Percentiles rank a stretch among this genome's conserved stretches.
These are phyloP conservation scores for Casuarina cunninghamiana DNA, from an alignment of 306 rosid species.

Conservation along the genomic window DNA sequence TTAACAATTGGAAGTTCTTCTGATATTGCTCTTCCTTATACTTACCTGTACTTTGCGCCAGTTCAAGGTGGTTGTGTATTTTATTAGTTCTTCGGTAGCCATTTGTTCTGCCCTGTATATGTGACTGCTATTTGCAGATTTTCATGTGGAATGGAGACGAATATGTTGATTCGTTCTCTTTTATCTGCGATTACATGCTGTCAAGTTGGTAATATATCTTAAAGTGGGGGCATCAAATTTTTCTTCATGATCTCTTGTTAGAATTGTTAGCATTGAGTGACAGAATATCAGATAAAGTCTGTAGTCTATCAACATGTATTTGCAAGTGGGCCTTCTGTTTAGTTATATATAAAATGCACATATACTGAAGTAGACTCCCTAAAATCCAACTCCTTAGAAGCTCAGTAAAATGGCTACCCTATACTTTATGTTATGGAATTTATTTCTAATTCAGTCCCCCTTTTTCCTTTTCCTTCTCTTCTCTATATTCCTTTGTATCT, in stretches of 20 bases:
- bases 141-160: neutral
- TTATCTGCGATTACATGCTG: neutral
- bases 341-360: neutral
- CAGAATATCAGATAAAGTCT: neutral
- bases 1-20: neutral
- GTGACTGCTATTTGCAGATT: neutral
- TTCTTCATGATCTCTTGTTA: neutral
- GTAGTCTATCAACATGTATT: neutral
- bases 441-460: neutral
- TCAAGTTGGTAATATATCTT: neutral
- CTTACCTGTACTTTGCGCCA: neutral
- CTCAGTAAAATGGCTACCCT: slow-evolving; percentile 12
- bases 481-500: slow-evolving; percentile 27
- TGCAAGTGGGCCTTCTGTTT: neutral
- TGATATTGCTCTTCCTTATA: neutral
- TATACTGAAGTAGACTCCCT: neutral
- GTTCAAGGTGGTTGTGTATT: neutral
- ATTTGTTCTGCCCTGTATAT: neutral
- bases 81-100: neutral
- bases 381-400: neutral
- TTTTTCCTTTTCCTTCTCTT: slow-evolving; percentile 15
- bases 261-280: neutral
- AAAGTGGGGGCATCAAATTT: neutral
- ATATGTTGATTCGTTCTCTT: neutral
- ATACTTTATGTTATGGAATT: neutral